These are phyloP conservation scores for Debaryomyces subglobosus DNA, from an alignment of 1,139 yeast genomes.

Conservation along the genomic window DNA sequence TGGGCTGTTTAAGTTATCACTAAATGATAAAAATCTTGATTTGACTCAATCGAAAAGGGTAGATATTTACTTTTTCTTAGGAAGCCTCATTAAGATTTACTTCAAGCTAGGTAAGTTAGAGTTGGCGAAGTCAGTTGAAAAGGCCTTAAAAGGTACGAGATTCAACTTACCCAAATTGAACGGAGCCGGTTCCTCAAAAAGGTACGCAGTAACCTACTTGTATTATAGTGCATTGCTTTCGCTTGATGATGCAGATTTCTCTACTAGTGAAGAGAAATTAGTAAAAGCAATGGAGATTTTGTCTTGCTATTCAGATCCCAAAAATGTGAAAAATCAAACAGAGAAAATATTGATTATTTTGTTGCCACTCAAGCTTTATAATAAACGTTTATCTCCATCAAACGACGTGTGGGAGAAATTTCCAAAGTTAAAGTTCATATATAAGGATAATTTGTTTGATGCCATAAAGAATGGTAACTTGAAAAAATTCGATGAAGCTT, in stretches of 20 bases:
- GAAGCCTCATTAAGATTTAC: conserved; percentile 72
- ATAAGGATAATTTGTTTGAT: conserved; percentile 48
- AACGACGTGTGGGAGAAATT: conserved; percentile 43
- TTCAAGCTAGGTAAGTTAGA: conserved; percentile 70
- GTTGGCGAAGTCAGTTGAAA: conserved; percentile 76
- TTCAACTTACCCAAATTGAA: conserved; percentile 55
- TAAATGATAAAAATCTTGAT: conserved; percentile 74
- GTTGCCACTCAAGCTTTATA: conserved; percentile 57
- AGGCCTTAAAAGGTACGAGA: conserved; percentile 64
- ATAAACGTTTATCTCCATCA: conserved; percentile 45
- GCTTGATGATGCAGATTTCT: conserved; percentile 64
- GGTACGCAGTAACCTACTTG: conserved; percentile 60
- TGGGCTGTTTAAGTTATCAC: conserved; percentile 72
- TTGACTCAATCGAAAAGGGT: conserved; percentile 52
- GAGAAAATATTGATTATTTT: conserved; percentile 51
- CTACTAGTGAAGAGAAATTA: conserved; percentile 51
- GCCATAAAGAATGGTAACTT: conserved; percentile 62
- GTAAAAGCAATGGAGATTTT: conserved; percentile 48
- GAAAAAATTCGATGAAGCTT: conserved; percentile 44
- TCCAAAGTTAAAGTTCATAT: conserved; percentile 48
- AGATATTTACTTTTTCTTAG: conserved; percentile 76
- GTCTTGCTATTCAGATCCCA: conserved; percentile 21
- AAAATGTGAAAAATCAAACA: conserved; percentile 28
- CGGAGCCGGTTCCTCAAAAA: conserved; percentile 42
- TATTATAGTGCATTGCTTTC: conserved; percentile 69